Conservation (phyloP, 345 rosid genomes). For the Eucalyptus curtisii region DNA sequence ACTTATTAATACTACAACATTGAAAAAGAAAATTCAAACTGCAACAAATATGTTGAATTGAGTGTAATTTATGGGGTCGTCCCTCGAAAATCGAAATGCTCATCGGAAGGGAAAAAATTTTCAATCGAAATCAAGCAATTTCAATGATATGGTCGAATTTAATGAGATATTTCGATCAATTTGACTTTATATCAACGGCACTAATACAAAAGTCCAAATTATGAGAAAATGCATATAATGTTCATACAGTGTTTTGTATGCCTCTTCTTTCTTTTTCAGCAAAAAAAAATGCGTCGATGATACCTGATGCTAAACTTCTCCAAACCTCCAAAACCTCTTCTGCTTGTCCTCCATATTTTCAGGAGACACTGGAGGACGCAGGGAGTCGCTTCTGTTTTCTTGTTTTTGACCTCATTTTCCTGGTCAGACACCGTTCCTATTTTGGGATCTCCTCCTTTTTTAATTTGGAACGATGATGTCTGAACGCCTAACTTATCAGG, state of each 20-base stretch:
- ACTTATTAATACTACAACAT: neutral
- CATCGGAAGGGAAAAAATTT: rapidly evolving
- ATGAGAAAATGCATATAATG: neutral
- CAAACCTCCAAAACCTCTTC: neutral
- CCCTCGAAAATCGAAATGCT: neutral
- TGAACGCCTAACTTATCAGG: neutral
- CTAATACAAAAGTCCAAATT: neutral
- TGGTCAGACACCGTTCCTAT: neutral
- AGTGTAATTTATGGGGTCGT: neutral
- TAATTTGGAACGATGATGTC: neutral
- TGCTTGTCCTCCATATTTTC: neutral
- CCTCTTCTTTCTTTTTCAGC: neutral
- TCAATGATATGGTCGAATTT: neutral
- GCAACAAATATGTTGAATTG: neutral
- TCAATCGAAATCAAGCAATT: neutral
- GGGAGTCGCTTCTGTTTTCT: neutral
- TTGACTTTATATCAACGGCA: neutral
- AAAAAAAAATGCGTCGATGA: neutral
- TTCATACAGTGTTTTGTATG: neutral
- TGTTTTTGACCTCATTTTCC: neutral
- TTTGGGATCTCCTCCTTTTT: neutral
- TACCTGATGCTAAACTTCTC: neutral
- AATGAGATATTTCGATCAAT: neutral
- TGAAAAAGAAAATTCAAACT: neutral
- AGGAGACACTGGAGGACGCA: neutral